Evolutionary conservation across 2,329 filamentous ascomycete genomes (phyloP).

Genomic region (Diaporthe destruens): DNA sequence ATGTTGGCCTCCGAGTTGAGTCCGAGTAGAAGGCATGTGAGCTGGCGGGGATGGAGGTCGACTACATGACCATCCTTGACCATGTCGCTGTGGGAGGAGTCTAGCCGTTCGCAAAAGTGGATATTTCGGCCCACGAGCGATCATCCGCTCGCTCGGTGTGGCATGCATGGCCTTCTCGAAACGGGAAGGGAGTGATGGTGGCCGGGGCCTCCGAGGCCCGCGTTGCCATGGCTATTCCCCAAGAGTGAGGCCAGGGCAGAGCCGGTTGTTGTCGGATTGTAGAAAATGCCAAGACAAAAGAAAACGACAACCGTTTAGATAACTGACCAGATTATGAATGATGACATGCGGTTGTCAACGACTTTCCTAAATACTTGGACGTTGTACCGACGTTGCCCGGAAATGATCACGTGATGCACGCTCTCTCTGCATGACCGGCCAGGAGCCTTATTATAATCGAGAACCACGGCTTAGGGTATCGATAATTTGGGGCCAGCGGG

Average conservation of each 20-base stretch:
- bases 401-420: constrained; percentile 10
- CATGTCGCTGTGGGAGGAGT: too few species aligned
- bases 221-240: constrained; percentile 62
- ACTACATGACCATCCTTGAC: too few species aligned
- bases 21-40: too few species aligned
- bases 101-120: too few species aligned
- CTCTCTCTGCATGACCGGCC: background rate
- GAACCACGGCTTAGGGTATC: background rate
- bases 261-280: constrained; percentile 61
- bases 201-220: constrained; percentile 62
- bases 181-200: constrained; percentile 64
- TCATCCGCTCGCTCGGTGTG: too few species aligned
- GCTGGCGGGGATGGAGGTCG: too few species aligned
- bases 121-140: constrained; percentile 51
- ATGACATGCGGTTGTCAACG: constrained; percentile 64
- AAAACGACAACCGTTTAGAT: constrained; percentile 55
- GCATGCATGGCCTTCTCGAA: constrained; percentile 65
- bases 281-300: constrained; percentile 62
- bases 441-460: background rate
- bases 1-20: too few species aligned
- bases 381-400: background rate
- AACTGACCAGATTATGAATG: constrained; percentile 60
- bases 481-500: constrained; percentile 5
- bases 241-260: constrained; percentile 63
- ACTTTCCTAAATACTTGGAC: constrained; percentile 48